Evolutionary conservation across 176 grass and related monocot genomes (phyloP).

Genomic region (Poa pratensis): DNA sequence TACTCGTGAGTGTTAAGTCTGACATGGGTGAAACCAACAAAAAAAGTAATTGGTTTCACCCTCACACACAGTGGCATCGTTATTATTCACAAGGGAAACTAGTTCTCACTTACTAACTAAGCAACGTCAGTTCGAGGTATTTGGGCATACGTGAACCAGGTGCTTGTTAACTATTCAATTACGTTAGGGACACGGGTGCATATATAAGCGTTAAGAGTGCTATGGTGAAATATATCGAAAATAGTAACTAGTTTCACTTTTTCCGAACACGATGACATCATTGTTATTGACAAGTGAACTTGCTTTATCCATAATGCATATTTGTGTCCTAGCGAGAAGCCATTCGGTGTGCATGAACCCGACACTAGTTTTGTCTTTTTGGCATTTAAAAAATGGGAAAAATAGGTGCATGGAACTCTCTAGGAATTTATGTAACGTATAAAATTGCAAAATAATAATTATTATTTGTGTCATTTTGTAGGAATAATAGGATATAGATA

Average conservation of each 20-base stretch:
- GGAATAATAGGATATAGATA: no score
- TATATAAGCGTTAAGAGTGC: no score
- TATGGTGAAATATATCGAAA: no score
- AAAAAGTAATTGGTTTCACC: neutral
- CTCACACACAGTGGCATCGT: neutral
- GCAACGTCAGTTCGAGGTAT: neutral
- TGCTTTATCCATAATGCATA: neutral
- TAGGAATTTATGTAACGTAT: no score
- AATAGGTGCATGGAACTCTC: no score
- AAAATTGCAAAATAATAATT: no score
- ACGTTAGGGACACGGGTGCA: no score
- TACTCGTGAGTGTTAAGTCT: no score
- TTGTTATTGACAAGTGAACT: neutral
- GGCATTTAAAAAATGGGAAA: no score
- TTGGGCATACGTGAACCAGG: neutral
- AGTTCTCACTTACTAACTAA: neutral
- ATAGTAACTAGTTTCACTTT: no score
- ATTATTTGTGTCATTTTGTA: no score
- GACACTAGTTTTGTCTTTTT: no score
- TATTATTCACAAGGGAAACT: neutral
- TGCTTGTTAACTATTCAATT: neutral
- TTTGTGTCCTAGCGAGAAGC: rapidly evolving
- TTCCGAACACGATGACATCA: neutral
- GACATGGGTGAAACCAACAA: neutral
- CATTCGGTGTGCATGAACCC: neutral